Conservation (phyloP, 1,284 basidiomycete genomes). For the Termitomyces sp. region DNA sequence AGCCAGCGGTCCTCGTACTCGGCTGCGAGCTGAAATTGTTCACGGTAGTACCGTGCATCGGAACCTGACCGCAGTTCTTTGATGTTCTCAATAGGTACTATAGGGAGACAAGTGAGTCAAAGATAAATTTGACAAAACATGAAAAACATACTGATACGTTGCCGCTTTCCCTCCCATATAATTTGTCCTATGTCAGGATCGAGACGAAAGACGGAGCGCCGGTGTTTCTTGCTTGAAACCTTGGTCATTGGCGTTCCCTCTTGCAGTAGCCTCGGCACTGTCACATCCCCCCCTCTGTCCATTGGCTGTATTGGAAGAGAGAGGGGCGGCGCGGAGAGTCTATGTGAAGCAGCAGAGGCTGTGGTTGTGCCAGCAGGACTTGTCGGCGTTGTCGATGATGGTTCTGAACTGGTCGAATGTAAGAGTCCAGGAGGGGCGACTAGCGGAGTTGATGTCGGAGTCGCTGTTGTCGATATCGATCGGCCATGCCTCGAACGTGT, state of each 20-base stretch:
- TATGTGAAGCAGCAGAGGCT: neutral
- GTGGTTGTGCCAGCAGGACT: neutral
- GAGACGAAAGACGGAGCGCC: slow-evolving; percentile 21
- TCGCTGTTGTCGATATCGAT: slow-evolving; percentile 7
- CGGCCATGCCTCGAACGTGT: slow-evolving; percentile 5
- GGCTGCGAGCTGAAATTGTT: slow-evolving; percentile 64
- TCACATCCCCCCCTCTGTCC: slow-evolving; percentile 15
- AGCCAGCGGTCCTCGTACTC: slow-evolving; percentile 69
- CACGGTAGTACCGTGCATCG: slow-evolving; percentile 74
- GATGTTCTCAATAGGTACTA: slow-evolving; percentile 87
- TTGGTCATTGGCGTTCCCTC: slow-evolving; percentile 25
- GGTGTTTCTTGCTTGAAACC: slow-evolving; percentile 23
- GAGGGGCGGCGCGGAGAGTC: slow-evolving; percentile 5
- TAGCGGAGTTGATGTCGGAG: slow-evolving; percentile 10
- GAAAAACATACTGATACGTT: slow-evolving; percentile 19
- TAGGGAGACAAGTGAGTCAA: neutral
- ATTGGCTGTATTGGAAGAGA: slow-evolving; percentile 6
- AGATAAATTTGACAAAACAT: neutral
- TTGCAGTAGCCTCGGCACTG: slow-evolving; percentile 20
- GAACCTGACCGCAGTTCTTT: slow-evolving; percentile 84
- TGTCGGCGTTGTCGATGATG: slow-evolving; percentile 2
- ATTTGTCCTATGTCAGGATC: slow-evolving; percentile 26
- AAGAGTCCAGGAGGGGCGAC: slow-evolving; percentile 1
- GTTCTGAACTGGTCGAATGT: slow-evolving; percentile 1
- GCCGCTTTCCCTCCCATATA: slow-evolving; percentile 22